phyloP scores from a whole-genome alignment of 2,329 filamentous ascomycete species.

The Talaromyces sp. region DNA sequence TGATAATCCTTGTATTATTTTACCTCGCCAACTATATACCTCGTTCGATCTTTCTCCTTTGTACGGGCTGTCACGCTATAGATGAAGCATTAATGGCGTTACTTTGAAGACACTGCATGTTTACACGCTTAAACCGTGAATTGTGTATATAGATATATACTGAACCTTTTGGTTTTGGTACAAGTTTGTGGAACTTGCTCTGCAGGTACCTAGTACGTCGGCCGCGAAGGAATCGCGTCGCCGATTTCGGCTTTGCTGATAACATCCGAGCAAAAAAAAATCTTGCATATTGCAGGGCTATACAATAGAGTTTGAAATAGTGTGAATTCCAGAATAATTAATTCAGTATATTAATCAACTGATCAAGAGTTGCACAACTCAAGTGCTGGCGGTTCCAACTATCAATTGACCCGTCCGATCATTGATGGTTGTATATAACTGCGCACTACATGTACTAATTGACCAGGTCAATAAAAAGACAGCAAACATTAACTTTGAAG shows the following conservation, averaged over 20 bases:
- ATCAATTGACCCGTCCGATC: no score
- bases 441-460: no score
- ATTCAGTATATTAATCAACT: no score
- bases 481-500: no score
- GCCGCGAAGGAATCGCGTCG: neutral
- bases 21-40: neutral
- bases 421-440: no score
- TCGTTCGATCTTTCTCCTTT: neutral
- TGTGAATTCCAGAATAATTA: no score
- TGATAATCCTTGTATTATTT: neutral
- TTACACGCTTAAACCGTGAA: neutral
- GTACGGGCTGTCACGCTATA: neutral
- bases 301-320: no score
- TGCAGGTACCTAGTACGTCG: neutral
- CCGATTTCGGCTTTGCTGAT: neutral
- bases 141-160: neutral
- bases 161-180: neutral
- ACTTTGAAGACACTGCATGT: neutral
- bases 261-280: neutral
- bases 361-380: no score
- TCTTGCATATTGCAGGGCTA: neutral
- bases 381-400: no score
- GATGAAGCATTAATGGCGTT: constrained; percentile 5
- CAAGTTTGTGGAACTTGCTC: neutral
- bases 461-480: no score